Evolutionary conservation across 306 rosid species (phyloP).

Genomic region (Calophaca sinica): DNA sequence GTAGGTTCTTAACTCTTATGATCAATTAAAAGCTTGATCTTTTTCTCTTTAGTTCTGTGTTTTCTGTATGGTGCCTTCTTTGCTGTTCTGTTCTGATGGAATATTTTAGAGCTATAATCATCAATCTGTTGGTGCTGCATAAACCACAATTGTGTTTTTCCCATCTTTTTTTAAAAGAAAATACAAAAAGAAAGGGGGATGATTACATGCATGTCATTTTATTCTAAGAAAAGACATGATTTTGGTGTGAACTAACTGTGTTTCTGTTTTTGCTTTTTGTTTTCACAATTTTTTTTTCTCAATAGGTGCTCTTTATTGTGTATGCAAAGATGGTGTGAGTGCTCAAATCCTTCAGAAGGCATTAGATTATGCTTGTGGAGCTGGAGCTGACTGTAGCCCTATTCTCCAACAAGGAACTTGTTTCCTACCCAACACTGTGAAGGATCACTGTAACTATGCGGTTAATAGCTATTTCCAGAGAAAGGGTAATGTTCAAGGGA

Average conservation of each 20-base stretch:
- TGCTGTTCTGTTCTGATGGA: background rate
- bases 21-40: background rate
- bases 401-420: conserved; percentile 77
- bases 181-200: background rate
- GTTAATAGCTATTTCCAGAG: conserved; percentile 89
- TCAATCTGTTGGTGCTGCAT: background rate
- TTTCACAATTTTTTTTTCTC: background rate
- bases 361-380: conserved; percentile 91
- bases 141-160: background rate
- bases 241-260: conserved; percentile 25
- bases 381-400: conserved; percentile 81
- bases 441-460: conserved; percentile 87
- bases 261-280: background rate
- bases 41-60: no score
- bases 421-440: conserved; percentile 83
- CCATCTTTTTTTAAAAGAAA: background rate
- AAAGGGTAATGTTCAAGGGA: conserved; percentile 63
- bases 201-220: background rate
- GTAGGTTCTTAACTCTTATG: background rate
- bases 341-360: conserved; percentile 73
- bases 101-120: conserved; percentile 8
- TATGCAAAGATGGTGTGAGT: conserved; percentile 76
- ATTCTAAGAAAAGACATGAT: conserved; percentile 17
- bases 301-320: conserved; percentile 80
- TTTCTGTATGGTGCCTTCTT: no score